These are phyloP conservation scores for Bipolaris sorokiniana DNA, from an alignment of 2,329 filamentous ascomycete genomes.

Conservation along the genomic window DNA sequence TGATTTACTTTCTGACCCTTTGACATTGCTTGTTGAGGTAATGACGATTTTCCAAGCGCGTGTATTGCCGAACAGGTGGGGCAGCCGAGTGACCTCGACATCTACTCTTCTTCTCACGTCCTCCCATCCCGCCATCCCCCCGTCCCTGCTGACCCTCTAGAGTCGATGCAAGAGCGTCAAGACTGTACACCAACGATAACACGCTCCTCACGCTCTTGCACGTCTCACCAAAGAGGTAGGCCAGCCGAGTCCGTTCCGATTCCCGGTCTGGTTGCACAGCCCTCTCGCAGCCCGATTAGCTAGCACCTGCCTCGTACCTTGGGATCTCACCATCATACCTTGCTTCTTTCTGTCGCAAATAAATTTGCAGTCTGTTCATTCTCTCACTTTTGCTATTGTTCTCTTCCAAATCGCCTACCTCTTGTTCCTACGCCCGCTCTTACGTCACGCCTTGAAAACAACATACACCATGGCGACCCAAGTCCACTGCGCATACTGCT, in stretches of 20 bases:
- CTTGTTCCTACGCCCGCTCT: neutral
- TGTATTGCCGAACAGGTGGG: slow-evolving; percentile 22
- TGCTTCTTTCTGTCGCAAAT: slow-evolving; percentile 1
- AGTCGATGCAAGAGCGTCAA: slow-evolving; percentile 36
- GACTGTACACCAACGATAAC: slow-evolving; percentile 11
- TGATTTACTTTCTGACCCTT: neutral
- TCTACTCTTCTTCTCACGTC: neutral
- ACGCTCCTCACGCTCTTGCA: slow-evolving; percentile 38
- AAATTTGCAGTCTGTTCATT: neutral
- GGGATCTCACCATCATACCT: slow-evolving; percentile 18
- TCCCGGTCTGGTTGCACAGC: slow-evolving; percentile 14
- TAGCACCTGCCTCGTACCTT: slow-evolving; percentile 12
- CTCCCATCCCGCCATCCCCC: neutral
- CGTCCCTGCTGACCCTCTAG: slow-evolving; percentile 21
- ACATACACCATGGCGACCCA: slow-evolving; percentile 72
- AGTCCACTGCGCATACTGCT: slow-evolving; percentile 90
- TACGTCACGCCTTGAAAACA: neutral
- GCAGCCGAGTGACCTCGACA: slow-evolving; percentile 22
- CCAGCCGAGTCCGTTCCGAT: slow-evolving; percentile 14
- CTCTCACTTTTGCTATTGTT: neutral
- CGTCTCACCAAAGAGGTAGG: slow-evolving; percentile 26
- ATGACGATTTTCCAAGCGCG: slow-evolving; percentile 19
- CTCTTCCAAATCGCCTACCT: neutral
- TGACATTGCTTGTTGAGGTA: slow-evolving; percentile 7
- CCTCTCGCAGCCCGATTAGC: slow-evolving; percentile 12